phyloP scores from a whole-genome alignment of 257 asterid genomes.

The Thymus quinquecostatus region DNA sequence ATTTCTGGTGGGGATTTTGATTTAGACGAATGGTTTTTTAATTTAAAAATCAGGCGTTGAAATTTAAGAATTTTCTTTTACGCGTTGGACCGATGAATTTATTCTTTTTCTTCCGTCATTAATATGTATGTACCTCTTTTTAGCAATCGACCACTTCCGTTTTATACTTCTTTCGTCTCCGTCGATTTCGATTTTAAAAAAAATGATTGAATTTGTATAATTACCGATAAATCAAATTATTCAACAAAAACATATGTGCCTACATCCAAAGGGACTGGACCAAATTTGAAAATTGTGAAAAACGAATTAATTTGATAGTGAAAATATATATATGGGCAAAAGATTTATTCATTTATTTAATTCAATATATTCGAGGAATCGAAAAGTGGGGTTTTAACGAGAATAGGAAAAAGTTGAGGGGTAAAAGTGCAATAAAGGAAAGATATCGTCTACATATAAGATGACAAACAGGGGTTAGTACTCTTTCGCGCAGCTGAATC shows the following conservation, averaged over 20 bases:
- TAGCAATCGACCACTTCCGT: no score
- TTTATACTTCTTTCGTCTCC: no score
- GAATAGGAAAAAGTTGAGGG: constrained; percentile 22
- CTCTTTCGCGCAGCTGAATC: constrained; percentile 26
- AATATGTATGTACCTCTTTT: neutral
- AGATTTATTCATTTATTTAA: no score
- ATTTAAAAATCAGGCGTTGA: neutral
- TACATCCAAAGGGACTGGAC: no score
- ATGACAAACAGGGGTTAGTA: neutral
- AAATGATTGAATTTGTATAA: no score
- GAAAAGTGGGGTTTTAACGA: neutral
- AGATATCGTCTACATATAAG: constrained; percentile 6
- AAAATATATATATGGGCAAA: no score
- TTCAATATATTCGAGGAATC: neutral
- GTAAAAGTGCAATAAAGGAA: constrained; percentile 12
- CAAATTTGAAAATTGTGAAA: no score
- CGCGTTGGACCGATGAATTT: constrained; percentile 11
- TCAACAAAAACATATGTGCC: no score
- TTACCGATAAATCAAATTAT: no score
- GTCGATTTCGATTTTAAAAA: neutral
- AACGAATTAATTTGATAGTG: no score
- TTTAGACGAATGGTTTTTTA: neutral
- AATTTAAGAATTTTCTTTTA: neutral
- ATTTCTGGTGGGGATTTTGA: neutral
- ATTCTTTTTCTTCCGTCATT: neutral